Evolutionary conservation across 495 filamentous ascomycete genomes (phyloP).

Genomic region (Clavariopsis aquatica): DNA sequence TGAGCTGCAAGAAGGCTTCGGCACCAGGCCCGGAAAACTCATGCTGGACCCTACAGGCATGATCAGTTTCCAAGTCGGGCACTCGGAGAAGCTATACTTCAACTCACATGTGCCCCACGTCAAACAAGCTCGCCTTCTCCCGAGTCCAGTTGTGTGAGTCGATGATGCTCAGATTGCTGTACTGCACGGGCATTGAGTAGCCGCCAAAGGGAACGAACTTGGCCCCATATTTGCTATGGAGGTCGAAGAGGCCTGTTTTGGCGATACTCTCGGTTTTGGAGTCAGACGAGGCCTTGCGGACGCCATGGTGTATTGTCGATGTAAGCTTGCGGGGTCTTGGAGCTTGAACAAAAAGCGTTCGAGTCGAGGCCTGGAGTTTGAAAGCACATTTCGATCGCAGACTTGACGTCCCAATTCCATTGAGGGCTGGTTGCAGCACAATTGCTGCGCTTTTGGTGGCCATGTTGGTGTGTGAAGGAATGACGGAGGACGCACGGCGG

Average conservation of each 20-base stretch:
- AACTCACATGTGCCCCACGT: constrained; percentile 71
- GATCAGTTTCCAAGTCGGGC: constrained; percentile 2
- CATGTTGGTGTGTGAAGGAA: constrained; percentile 17
- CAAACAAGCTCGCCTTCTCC: constrained; percentile 83
- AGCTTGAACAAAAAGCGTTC: constrained; percentile 10
- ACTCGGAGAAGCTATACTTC: constrained; percentile 1
- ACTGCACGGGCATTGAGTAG: constrained; percentile 90
- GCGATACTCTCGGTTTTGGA: constrained; percentile 45
- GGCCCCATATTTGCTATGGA: constrained; percentile 75
- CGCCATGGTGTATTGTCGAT: neutral
- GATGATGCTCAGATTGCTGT: constrained; percentile 68
- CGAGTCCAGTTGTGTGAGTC: constrained; percentile 88
- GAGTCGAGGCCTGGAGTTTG: neutral
- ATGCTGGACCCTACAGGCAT: constrained; percentile 61
- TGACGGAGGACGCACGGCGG: constrained; percentile 12
- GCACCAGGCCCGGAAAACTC: constrained; percentile 76
- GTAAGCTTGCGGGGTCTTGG: constrained; percentile 24
- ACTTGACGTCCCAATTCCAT: constrained; percentile 7
- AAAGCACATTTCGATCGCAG: constrained; percentile 1
- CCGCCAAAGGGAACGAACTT: constrained; percentile 98
- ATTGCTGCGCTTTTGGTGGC: constrained; percentile 21
- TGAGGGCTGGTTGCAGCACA: constrained; percentile 24
- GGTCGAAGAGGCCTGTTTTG: constrained; percentile 79
- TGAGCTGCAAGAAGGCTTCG: constrained; percentile 69
- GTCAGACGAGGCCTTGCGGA: constrained; percentile 28